These are phyloP conservation scores for Boletellus dicymbophilus DNA, from an alignment of 1,284 basidiomycete species.

Conservation along the genomic window DNA sequence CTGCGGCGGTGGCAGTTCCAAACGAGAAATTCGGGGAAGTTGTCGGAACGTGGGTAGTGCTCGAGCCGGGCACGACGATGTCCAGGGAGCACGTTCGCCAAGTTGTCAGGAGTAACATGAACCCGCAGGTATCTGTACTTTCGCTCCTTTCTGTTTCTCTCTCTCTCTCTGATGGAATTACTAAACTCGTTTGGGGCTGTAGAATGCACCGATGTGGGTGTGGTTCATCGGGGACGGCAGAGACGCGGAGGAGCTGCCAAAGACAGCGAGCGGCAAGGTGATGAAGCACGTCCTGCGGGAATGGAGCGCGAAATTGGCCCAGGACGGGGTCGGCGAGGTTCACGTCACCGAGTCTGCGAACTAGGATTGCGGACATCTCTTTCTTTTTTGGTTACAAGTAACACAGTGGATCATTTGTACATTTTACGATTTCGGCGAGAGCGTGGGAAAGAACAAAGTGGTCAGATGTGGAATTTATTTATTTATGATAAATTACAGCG, in stretches of 20 bases:
- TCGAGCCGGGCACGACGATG: slow-evolving; percentile 42
- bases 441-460: slow-evolving; percentile 23
- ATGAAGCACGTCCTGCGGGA: slow-evolving; percentile 71
- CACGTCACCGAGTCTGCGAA: no score
- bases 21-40: slow-evolving; percentile 74
- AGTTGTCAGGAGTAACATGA: slow-evolving; percentile 61
- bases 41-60: slow-evolving; percentile 76
- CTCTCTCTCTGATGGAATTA: no score
- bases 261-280: slow-evolving; percentile 88
- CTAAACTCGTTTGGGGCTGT: no score
- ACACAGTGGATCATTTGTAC: no score
- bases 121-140: slow-evolving; percentile 82
- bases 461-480: slow-evolving; percentile 8
- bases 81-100: slow-evolving; percentile 53
- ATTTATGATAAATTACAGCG: neutral
- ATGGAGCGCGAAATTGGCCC: slow-evolving; percentile 34
- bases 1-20: slow-evolving; percentile 75
- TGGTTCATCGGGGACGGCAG: slow-evolving; percentile 79
- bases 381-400: no score
- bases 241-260: slow-evolving; percentile 64
- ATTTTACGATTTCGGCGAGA: no score
- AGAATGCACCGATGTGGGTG: slow-evolving; percentile 81
- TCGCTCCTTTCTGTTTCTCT: no score
- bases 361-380: no score
- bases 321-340: slow-evolving; percentile 11